These are phyloP conservation scores for Borealophlyctis nickersoniae DNA, from an alignment of 192 early-diverging fungal genomes.

Conservation along the genomic window DNA sequence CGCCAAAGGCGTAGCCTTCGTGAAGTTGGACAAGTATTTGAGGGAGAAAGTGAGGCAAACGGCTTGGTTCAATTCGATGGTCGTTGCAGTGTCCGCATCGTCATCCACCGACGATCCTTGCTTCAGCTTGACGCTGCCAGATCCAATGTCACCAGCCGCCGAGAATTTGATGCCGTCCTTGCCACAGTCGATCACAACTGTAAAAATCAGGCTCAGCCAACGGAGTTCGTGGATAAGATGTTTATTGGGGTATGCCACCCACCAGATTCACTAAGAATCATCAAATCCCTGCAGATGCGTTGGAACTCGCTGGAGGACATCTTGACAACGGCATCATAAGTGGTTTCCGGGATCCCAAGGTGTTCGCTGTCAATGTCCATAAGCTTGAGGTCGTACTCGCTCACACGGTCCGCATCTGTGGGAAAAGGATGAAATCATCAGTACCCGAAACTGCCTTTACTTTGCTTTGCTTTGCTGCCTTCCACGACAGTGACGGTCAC, in stretches of 20 bases:
- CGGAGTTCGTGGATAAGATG: slow-evolving; percentile 5
- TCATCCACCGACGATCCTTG: slow-evolving; percentile 69
- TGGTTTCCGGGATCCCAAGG: slow-evolving; percentile 91
- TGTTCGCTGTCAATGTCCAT: slow-evolving; percentile 98
- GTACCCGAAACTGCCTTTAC: no score
- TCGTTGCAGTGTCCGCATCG: slow-evolving; percentile 45
- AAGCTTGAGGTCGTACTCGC: slow-evolving; percentile 93
- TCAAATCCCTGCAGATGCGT: slow-evolving; percentile 86
- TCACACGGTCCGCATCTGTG: slow-evolving; percentile 24
- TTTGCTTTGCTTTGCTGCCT: no score
- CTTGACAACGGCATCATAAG: slow-evolving; percentile 84
- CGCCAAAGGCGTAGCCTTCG: slow-evolving; percentile 88
- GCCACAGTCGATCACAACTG: slow-evolving; percentile 80
- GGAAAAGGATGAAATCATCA: neutral
- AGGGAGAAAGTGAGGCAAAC: slow-evolving; percentile 84
- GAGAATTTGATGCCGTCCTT: slow-evolving; percentile 94
- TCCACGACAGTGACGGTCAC: no score
- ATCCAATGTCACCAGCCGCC: slow-evolving; percentile 82
- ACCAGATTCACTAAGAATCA: slow-evolving; percentile 81
- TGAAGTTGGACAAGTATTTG: slow-evolving; percentile 92
- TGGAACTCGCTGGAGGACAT: slow-evolving; percentile 90
- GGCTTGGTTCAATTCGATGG: slow-evolving; percentile 77
- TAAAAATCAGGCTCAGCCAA: neutral
- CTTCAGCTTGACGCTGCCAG: slow-evolving; percentile 80
- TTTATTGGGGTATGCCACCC: no score